Evolutionary conservation across 2,329 filamentous ascomycete species (phyloP).

Genomic region (Colletotrichum sp.): DNA sequence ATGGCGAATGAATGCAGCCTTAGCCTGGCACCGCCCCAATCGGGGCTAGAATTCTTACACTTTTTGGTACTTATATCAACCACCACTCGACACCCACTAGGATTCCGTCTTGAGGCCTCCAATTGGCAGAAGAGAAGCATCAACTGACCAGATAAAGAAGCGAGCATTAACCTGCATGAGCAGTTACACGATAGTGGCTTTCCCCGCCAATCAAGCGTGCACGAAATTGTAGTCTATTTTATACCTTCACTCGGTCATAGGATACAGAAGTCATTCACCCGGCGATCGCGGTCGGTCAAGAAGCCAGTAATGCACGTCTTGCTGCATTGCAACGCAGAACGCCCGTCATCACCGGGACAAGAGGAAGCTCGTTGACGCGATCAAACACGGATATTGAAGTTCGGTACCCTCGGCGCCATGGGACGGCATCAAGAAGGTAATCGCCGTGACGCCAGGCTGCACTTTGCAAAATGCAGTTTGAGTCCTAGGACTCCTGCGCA

Average conservation of each 20-base stretch:
- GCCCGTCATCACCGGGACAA: not conserved
- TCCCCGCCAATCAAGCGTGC: not conserved
- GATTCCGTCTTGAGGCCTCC: not conserved
- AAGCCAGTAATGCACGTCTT: not conserved
- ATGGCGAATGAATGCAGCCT: slow-evolving; percentile 5
- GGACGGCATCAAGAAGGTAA: not conserved
- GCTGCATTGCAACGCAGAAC: not conserved
- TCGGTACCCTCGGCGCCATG: not conserved
- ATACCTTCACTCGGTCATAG: not conserved
- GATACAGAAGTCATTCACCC: not conserved
- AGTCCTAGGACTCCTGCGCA: not conserved
- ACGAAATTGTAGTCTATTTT: not conserved
- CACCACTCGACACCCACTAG: not conserved
- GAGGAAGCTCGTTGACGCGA: not conserved
- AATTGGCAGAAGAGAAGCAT: not conserved
- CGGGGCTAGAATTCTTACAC: not conserved
- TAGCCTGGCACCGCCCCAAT: not conserved
- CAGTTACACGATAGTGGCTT: slow-evolving; percentile 42
- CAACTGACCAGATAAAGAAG: not conserved
- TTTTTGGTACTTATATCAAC: not conserved
- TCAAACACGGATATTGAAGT: not conserved
- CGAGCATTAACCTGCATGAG: slow-evolving; percentile 72
- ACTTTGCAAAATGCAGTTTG: not conserved
- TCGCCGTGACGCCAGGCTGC: not conserved
- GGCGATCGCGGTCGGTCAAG: not conserved